These are phyloP conservation scores for Colletotrichum sp. DNA, from an alignment of 2,329 filamentous ascomycete species.

Conservation along the genomic window DNA sequence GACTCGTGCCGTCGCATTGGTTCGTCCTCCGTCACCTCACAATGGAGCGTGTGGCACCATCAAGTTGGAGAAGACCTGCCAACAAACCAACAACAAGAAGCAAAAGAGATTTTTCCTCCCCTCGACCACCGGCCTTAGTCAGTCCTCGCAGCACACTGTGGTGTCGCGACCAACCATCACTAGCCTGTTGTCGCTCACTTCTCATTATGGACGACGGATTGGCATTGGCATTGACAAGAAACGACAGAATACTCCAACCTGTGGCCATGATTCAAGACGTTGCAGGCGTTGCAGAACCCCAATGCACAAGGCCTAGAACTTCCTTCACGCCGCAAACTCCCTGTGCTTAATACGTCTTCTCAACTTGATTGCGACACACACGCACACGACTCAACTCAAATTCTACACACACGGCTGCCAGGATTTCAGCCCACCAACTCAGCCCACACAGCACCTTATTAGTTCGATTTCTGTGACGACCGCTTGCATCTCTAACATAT, in stretches of 20 bases:
- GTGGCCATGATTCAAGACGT: constrained; percentile 3
- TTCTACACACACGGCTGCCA: neutral
- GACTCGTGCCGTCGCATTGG: constrained; percentile 20
- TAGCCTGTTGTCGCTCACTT: neutral
- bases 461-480: neutral
- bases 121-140: neutral
- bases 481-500: neutral
- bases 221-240: neutral
- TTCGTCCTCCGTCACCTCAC: neutral
- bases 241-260: neutral
- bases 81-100: neutral
- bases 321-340: neutral
- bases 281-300: neutral
- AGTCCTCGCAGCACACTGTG: neutral
- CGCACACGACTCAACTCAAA: neutral
- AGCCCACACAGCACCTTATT: neutral
- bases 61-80: neutral
- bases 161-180: neutral
- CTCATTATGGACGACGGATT: neutral
- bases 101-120: neutral
- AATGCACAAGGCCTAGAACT: neutral
- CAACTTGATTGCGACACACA: neutral
- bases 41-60: constrained; percentile 7
- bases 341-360: neutral
- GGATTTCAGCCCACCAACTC: neutral